These are phyloP conservation scores for Trapa incisa DNA, from an alignment of 345 rosid species.

Conservation along the genomic window DNA sequence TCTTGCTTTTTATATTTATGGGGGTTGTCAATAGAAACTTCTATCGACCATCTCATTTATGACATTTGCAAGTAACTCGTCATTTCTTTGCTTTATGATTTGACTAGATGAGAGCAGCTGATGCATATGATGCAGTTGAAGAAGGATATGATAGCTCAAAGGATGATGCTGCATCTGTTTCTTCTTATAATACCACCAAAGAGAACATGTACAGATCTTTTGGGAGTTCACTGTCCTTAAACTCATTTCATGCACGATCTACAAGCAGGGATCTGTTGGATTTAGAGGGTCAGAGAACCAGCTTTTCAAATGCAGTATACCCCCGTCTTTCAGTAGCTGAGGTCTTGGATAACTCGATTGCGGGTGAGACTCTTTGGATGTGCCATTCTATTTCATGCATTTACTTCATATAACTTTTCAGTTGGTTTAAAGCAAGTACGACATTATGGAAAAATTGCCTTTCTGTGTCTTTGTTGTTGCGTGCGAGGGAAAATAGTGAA, in stretches of 20 bases:
- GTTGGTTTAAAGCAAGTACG: background rate
- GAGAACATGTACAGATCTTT: constrained; percentile 50
- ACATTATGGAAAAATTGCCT: background rate
- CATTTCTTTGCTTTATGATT: constrained; percentile 3
- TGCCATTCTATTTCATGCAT: background rate
- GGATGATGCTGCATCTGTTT: constrained; percentile 83
- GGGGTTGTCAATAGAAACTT: background rate
- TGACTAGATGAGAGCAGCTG: constrained; percentile 66
- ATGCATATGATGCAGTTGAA: constrained; percentile 48
- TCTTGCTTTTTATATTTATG: background rate
- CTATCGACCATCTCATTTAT: background rate
- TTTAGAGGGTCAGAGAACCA: constrained; percentile 37
- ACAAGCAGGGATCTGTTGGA: constrained; percentile 41
- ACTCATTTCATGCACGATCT: constrained; percentile 55
- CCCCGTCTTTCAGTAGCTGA: constrained; percentile 59
- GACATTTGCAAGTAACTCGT: background rate
- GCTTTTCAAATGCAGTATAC: constrained; percentile 44
- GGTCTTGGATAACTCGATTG: constrained; percentile 44
- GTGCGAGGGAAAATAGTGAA: background rate
- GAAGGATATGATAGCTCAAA: constrained; percentile 88
- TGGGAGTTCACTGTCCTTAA: constrained; percentile 71
- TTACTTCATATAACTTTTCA: background rate
- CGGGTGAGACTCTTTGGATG: constrained; percentile 28
- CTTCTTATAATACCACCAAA: constrained; percentile 57
- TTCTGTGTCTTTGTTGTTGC: background rate